A percentile compares a stretch with the other conserved stretches of the same genome.
These are phyloP conservation scores for Trichoderma sp. DNA, from an alignment of 2,329 filamentous ascomycete genomes.

Conservation along the genomic window DNA sequence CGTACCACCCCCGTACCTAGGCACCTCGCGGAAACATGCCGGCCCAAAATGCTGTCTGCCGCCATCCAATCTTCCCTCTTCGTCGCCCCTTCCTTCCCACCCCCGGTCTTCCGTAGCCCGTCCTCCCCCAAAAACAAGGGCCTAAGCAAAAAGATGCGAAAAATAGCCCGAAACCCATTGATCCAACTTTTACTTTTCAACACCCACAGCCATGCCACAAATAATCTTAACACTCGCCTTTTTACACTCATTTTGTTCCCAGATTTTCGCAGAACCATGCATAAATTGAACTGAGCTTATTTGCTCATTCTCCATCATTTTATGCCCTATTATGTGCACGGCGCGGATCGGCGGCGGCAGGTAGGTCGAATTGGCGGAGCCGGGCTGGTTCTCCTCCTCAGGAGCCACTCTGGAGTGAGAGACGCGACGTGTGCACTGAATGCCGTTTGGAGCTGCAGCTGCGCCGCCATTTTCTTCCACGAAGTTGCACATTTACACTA, in stretches of 20 bases:
- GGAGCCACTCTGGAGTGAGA: slow-evolving; percentile 1
- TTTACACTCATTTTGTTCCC: slow-evolving; percentile 69
- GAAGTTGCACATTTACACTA: not conserved
- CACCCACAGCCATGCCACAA: slow-evolving; percentile 38
- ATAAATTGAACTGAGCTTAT: not conserved
- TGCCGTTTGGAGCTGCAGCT: not conserved
- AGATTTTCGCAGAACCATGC: slow-evolving; percentile 44
- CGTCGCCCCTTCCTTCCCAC: not conserved
- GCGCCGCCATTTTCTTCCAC: not conserved
- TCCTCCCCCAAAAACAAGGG: slow-evolving; percentile 2
- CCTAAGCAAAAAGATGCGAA: not conserved
- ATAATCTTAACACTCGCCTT: slow-evolving; percentile 51
- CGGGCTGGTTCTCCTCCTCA: slow-evolving; percentile 12
- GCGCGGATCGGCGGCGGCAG: not conserved
- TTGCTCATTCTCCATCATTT: slow-evolving; percentile 1
- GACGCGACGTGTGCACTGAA: not conserved
- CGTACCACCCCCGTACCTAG: slow-evolving; percentile 15
- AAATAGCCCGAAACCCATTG: slow-evolving; percentile 17
- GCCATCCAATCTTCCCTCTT: not conserved
- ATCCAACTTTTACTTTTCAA: slow-evolving; percentile 40
- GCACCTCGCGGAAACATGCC: slow-evolving; percentile 11
- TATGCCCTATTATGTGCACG: slow-evolving; percentile 26
- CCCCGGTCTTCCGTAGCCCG: slow-evolving; percentile 23
- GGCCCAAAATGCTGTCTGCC: slow-evolving; percentile 6
- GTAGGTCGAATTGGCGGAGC: slow-evolving; percentile 18